A percentile compares a stretch with the other conserved stretches of the same genome.
These are phyloP conservation scores for Pseudomonodictys pantanalensis DNA, from an alignment of 495 filamentous ascomycete genomes.

Conservation along the genomic window DNA sequence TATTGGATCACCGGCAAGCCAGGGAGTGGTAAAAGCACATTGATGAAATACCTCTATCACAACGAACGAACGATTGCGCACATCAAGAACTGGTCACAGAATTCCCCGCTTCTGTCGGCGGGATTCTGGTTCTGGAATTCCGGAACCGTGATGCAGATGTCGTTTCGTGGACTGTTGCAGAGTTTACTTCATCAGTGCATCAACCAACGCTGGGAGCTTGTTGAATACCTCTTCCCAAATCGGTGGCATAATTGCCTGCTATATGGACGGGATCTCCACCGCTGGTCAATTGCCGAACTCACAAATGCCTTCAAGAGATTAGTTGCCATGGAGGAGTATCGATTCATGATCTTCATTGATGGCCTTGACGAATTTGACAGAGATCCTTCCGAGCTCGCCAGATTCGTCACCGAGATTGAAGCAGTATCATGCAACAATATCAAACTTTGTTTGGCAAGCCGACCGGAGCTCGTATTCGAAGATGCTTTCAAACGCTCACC, in stretches of 20 bases:
- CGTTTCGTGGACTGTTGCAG: conserved; percentile 3
- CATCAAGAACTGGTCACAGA: neutral
- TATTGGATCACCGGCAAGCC: conserved; percentile 18
- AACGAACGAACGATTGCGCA: neutral
- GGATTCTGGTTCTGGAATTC: conserved; percentile 19
- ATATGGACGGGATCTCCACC: neutral
- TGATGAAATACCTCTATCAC: conserved; percentile 10
- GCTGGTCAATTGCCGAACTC: neutral
- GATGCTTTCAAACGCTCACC: neutral
- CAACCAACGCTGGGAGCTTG: neutral
- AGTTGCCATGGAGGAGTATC: neutral
- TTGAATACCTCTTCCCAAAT: neutral
- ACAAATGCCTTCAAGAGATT: neutral
- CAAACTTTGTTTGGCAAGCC: conserved; percentile 16
- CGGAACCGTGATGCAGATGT: conserved; percentile 11
- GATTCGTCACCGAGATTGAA: neutral
- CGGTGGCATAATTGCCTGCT: neutral
- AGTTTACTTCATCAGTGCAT: neutral
- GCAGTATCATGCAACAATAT: neutral
- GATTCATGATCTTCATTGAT: conserved; percentile 11
- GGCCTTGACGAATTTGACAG: conserved; percentile 16
- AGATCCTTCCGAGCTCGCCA: neutral
- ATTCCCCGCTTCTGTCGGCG: neutral
- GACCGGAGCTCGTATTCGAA: conserved; percentile 12
- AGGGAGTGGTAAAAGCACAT: conserved; percentile 12